Evolutionary conservation across 75 land plant genomes (phyloP).

Genomic region (Pinus albicaulis): DNA sequence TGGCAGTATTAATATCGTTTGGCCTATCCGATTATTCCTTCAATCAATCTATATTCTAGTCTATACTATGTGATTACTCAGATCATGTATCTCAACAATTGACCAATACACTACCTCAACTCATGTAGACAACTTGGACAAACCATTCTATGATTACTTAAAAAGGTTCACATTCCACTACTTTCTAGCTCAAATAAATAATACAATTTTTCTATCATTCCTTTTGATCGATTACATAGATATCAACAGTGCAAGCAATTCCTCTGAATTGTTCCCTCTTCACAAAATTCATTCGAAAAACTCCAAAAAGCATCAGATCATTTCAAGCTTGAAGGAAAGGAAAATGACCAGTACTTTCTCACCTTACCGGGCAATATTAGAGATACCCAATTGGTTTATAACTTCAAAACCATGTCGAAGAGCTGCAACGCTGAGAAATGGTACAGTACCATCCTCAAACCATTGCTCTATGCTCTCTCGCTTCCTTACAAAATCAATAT

Average conservation of each 20-base stretch:
- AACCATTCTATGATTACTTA: conserved; percentile 4
- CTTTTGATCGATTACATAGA: background rate
- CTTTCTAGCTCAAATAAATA: background rate
- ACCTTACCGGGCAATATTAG: conserved; percentile 59
- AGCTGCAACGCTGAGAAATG: conserved; percentile 80
- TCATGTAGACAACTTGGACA: background rate
- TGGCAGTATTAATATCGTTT: too few species aligned
- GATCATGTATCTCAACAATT: background rate
- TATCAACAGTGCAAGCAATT: background rate
- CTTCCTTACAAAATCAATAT: conserved; percentile 72
- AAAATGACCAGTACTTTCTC: conserved; percentile 1
- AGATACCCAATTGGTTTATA: conserved; percentile 55
- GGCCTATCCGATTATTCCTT: too few species aligned
- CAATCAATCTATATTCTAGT: background rate
- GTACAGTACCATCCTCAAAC: conserved; percentile 89
- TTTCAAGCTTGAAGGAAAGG: conserved; percentile 3
- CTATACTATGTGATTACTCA: background rate
- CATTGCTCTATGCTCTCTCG: conserved; percentile 64
- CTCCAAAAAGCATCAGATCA: background rate
- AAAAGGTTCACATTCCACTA: background rate
- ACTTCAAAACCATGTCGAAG: conserved; percentile 73
- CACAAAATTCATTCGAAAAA: background rate
- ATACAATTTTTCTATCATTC: background rate
- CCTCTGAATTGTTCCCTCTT: background rate
- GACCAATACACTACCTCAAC: background rate